Evolutionary conservation across 2,329 filamentous ascomycete species (phyloP).

Genomic region (Orbilia brochopaga): DNA sequence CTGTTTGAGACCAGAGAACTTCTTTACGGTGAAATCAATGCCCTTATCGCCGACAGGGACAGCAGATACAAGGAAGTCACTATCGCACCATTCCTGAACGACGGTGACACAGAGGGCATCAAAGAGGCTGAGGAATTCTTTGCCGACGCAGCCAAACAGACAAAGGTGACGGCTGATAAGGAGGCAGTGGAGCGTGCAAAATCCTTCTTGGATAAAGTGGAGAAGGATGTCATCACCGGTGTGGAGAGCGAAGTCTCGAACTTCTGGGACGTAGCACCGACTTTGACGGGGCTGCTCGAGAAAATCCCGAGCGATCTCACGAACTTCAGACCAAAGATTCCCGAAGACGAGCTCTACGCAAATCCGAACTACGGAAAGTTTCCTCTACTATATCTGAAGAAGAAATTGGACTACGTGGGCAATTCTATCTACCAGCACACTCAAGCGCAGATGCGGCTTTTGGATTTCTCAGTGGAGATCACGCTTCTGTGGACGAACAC

Average conservation of each 20-base stretch:
- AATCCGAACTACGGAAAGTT: slow-evolving; percentile 80
- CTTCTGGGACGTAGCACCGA: slow-evolving; percentile 97
- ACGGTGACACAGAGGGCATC: slow-evolving; percentile 77
- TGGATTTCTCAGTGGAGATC: slow-evolving; percentile 49
- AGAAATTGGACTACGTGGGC: slow-evolving; percentile 81
- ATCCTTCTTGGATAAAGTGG: slow-evolving; percentile 78
- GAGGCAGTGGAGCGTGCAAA: slow-evolving; percentile 75
- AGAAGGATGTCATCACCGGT: slow-evolving; percentile 82
- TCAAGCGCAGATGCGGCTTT: slow-evolving; percentile 46
- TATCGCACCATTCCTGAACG: slow-evolving; percentile 76
- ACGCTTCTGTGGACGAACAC: slow-evolving; percentile 47
- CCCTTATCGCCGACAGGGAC: slow-evolving; percentile 82
- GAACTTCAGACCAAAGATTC: slow-evolving; percentile 66
- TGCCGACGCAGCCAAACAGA: slow-evolving; percentile 74
- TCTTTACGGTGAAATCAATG: slow-evolving; percentile 82
- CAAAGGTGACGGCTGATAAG: slow-evolving; percentile 72
- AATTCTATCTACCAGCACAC: slow-evolving; percentile 81
- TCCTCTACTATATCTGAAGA: slow-evolving; percentile 89
- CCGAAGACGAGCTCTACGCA: slow-evolving; percentile 78
- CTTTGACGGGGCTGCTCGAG: slow-evolving; percentile 76
- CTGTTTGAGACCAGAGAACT: slow-evolving; percentile 92
- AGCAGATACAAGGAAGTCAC: slow-evolving; percentile 85
- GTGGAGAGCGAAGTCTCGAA: slow-evolving; percentile 90
- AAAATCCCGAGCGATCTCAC: slow-evolving; percentile 69
- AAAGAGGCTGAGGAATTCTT: slow-evolving; percentile 83